phyloP scores from a whole-genome alignment of 441 rosid genomes.

The Isatis lusitanica region DNA sequence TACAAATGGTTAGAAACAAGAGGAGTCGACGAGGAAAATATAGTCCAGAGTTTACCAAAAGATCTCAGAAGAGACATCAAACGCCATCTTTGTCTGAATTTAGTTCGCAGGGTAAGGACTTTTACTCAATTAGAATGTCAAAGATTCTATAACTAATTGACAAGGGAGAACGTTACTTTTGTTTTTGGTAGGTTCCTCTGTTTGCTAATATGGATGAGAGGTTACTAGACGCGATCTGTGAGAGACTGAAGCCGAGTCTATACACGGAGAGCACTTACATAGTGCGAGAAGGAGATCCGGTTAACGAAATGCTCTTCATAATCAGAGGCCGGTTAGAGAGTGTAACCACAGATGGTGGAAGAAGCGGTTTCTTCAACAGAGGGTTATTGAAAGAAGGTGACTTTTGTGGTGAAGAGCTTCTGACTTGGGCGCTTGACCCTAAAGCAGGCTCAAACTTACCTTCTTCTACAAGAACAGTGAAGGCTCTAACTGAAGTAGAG shows the following conservation, averaged over 20 bases:
- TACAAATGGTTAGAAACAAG: conserved; percentile 26
- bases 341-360: conserved; percentile 86
- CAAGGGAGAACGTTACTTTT: not conserved
- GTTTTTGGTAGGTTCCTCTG: conserved; percentile 58
- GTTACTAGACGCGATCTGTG: conserved; percentile 83
- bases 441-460: conserved; percentile 27
- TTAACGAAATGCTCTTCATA: conserved; percentile 78
- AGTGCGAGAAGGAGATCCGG: conserved; percentile 88
- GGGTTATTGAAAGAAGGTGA: conserved; percentile 74
- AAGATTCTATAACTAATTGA: not conserved
- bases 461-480: conserved; percentile 45
- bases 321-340: conserved; percentile 80
- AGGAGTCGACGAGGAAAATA: conserved; percentile 25
- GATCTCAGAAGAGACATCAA: conserved; percentile 87
- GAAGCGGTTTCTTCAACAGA: conserved; percentile 81
- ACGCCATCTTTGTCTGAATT: conserved; percentile 79
- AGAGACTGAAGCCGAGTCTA: conserved; percentile 78
- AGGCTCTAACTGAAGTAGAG: conserved; percentile 74
- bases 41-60: conserved; percentile 70
- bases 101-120: conserved; percentile 76
- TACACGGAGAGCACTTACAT: conserved; percentile 70
- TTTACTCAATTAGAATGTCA: not conserved
- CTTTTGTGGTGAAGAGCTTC: conserved; percentile 39
- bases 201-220: conserved; percentile 90
- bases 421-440: conserved; percentile 34